Evolutionary conservation across 176 grass and related monocot species (phyloP), one percentile per base, ranked within the genome.

Genomic region (Avena eriantha): DNA sequence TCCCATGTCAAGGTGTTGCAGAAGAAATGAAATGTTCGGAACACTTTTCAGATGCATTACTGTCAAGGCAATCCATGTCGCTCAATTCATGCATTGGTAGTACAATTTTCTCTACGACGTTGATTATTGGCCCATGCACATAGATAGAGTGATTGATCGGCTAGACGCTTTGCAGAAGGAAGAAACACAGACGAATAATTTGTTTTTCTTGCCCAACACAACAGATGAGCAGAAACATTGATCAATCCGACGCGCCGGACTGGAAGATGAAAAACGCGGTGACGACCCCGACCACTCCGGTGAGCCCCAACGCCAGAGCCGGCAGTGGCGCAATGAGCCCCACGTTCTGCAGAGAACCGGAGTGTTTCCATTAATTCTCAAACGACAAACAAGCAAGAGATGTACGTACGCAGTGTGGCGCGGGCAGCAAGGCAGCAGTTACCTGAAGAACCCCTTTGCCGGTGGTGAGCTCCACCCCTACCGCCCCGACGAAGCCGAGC

Each of bases 391-490:
- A 54, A 12, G 1, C 11, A 45, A 35, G 8, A n/a, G 66, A 63
- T 23, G n/a, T 4, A 55, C 51, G 51, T 55, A 18, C 49, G 2
- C 21, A n/a, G 22, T n/a, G 60, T n/a, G 11, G 23, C 58, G 0
- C 60, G 0, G 23, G 60, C n/a, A n/a, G n/a, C n/a, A n/a, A n/a
- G n/a, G 36, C 36, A 39, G 60, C 24, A 29, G 23, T 26, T 64
- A 95, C 93, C 93, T 95, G 75, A 19, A 95, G 93, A 35, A 95
- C 86, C 22, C 93, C 89, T 85, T 95, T 95, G 74, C 91, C 93
- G 65, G 93, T 95, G 35, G 91, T 68, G 11, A 95, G 63, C 81
- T 95, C 93, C 22, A 95, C 76, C 2, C 88, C 61, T 8, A 95
- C 61, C 39, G 73, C 91, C 6, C 49, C 91, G 31, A 87, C 76